A percentile compares a stretch with the other conserved stretches of the same genome.
These are phyloP conservation scores for Candida sp. DNA, from an alignment of 1,139 yeast species.

Conservation along the genomic window DNA sequence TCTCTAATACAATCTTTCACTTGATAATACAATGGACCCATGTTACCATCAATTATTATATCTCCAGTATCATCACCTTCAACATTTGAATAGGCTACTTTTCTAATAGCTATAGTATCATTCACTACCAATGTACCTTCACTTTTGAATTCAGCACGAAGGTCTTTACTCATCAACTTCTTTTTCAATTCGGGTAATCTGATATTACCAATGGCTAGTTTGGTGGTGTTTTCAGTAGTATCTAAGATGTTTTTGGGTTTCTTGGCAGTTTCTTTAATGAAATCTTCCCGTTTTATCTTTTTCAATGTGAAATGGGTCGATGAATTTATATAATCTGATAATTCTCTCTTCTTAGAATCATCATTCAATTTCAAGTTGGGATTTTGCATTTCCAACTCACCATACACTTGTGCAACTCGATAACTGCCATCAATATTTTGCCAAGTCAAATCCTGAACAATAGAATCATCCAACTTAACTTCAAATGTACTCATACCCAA, in stretches of 20 bases:
- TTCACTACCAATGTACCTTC: constrained; percentile 92
- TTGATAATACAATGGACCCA: constrained; percentile 72
- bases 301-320: constrained; percentile 37
- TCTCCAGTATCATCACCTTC: constrained; percentile 67
- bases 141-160: constrained; percentile 84
- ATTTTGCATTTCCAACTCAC: constrained; percentile 54
- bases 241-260: constrained; percentile 7
- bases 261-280: constrained; percentile 4
- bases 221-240: constrained; percentile 22
- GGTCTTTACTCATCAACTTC: constrained; percentile 53
- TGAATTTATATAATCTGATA: constrained; percentile 30
- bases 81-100: constrained; percentile 46
- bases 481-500: constrained; percentile 61
- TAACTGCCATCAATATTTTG: constrained; percentile 80
- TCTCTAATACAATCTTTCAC: constrained; percentile 75
- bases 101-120: constrained; percentile 69
- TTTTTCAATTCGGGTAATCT: constrained; percentile 77
- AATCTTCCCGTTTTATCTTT: constrained; percentile 14
- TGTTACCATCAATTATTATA: constrained; percentile 78
- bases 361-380: constrained; percentile 12
- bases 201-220: constrained; percentile 85
- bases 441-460: constrained; percentile 72
- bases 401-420: constrained; percentile 78
- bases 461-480: constrained; percentile 63
- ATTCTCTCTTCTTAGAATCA: constrained; percentile 14